A percentile compares a stretch with the other conserved stretches of the same genome.
Evolutionary conservation across 306 rosid genomes (phyloP).

Genomic region (Cotoneaster glaucophyllus): DNA sequence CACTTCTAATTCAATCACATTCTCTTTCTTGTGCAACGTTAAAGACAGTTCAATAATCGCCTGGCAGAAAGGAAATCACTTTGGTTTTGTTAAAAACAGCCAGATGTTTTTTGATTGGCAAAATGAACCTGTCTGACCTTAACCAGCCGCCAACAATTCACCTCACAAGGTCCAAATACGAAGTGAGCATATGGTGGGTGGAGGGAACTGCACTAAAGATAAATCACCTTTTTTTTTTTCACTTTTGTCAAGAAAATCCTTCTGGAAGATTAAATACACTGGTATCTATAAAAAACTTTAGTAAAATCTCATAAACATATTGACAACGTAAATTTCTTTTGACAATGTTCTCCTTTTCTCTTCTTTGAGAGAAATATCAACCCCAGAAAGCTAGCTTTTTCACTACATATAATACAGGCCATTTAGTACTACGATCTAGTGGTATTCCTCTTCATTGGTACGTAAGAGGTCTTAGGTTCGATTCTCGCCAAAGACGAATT

Average conservation of each 20-base stretch:
- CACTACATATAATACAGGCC: background rate
- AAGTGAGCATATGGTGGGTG: background rate
- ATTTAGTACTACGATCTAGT: no score
- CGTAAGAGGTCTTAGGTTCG: no score
- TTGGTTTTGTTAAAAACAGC: background rate
- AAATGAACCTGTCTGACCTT: background rate
- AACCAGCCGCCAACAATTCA: background rate
- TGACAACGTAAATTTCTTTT: background rate
- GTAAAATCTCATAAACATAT: background rate
- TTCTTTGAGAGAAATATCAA: background rate
- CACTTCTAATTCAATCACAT: background rate
- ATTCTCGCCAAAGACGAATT: no score
- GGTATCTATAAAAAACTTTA: background rate
- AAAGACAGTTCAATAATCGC: background rate
- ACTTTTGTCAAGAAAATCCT: no score
- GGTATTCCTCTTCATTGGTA: no score
- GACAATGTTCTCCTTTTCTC: background rate
- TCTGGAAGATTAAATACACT: no score
- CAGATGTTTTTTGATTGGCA: background rate
- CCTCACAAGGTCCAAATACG: background rate
- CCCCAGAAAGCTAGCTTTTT: background rate
- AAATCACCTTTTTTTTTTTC: background rate
- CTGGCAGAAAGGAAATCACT: background rate
- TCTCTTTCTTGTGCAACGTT: background rate
- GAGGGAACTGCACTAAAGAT: background rate